Evolutionary conservation across 176 grass and related monocot species (phyloP), one percentile per base, ranked within the genome.

Genomic region (Miscanthus lutarioriparius): DNA sequence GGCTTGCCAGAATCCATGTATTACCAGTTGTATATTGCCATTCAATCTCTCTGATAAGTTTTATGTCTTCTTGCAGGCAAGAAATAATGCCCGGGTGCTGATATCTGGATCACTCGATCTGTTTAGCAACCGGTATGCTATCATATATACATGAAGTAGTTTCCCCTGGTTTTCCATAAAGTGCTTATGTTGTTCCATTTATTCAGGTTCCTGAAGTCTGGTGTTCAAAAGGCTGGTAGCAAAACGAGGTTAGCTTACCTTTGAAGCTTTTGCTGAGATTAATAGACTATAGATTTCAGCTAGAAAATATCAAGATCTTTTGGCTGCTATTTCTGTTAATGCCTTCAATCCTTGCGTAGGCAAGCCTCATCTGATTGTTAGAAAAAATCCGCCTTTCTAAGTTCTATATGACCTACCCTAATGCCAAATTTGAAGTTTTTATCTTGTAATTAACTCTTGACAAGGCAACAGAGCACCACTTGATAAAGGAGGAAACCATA

Each of bases 41-140:
- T 72, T 32, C 7, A 80, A 33, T 72, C 4, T 72, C 40, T 68
- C 11, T 82, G 77, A 82, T 45, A 48, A 79, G 11, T 43, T 82
- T 73, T 69, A 43, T 72, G 20, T 61, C 65, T 77, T 77, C 33
- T 79, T 87, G 63, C 81, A 98, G 96, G 96, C 93, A 80, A 96
- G 93, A 87, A 99, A 96, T 49, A 96, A 96, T 92, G 93, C 96
- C 76, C 85, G 93, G 20, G 86, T 99, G 10, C 82, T 96, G 81
- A 79, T 99, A 81, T 94, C 91, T 74, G 96, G 93, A 83, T 99
- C 96, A 49, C 70, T 99, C 4, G 93, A 96, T 83, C 79, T 99
- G 38, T 99, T 99, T 83, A 94, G 91, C 86, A 99, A 99, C 78
- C 65, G 83, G 92, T 98, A 89, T 84, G 30, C 22, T 41, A 69